Evolutionary conservation across 805 yeast species (phyloP).

Genomic region (Cephaloascus albidus): DNA sequence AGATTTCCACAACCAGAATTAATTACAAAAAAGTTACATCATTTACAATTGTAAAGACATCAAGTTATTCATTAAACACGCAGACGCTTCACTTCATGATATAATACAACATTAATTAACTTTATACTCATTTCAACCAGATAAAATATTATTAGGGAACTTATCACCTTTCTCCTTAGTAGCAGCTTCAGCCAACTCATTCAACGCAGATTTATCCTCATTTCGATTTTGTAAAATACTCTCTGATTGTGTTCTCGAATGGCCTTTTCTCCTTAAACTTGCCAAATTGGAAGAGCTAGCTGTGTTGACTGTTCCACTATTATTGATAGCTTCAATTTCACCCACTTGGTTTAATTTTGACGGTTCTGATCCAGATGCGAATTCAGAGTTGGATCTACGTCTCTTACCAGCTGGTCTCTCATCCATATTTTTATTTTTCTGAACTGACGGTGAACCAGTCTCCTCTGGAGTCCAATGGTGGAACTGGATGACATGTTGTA

Average conservation of each 20-base stretch:
- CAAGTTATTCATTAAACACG: no score
- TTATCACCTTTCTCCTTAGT: background rate
- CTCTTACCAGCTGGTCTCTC: slow-evolving; percentile 3
- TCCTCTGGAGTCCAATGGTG: slow-evolving; percentile 40
- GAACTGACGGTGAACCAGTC: background rate
- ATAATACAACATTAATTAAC: background rate
- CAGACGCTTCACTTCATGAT: no score
- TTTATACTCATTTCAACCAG: background rate
- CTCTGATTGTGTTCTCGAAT: slow-evolving; percentile 10
- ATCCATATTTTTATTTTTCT: background rate
- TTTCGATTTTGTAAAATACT: slow-evolving; percentile 8
- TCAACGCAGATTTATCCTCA: background rate
- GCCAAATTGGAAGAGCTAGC: background rate
- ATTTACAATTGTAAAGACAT: no score
- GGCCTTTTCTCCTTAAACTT: slow-evolving; percentile 2
- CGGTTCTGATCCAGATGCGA: background rate
- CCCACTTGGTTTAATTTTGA: background rate
- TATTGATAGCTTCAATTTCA: background rate
- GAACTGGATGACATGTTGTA: slow-evolving; percentile 39
- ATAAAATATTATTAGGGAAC: background rate
- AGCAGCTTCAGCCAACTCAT: background rate
- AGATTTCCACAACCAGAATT: slow-evolving; percentile 3
- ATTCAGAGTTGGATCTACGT: slow-evolving; percentile 4
- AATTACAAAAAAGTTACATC: background rate
- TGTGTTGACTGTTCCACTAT: background rate